Evolutionary conservation across 164 flowering plant genomes (phyloP).

Genomic region (Annona cherimola): DNA sequence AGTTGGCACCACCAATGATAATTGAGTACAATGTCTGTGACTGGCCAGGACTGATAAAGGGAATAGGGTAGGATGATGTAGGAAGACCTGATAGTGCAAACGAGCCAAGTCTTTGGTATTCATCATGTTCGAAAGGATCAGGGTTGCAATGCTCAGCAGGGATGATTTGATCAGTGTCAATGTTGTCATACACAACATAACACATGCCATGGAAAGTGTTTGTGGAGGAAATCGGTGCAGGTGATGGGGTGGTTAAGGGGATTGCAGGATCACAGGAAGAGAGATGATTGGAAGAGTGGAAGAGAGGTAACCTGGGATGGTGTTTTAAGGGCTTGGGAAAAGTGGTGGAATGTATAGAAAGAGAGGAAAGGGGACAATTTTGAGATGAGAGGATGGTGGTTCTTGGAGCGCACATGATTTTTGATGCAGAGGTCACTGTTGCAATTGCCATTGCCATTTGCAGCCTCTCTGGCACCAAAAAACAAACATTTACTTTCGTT

Average conservation of each 20-base stretch:
- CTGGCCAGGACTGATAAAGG: constrained; percentile 59
- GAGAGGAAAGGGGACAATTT: background rate
- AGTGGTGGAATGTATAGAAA: background rate
- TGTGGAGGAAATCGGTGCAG: constrained; percentile 2
- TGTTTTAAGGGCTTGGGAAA: background rate
- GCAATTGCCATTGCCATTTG: background rate
- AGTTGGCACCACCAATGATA: constrained; percentile 76
- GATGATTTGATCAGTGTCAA: constrained; percentile 97
- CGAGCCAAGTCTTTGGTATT: constrained; percentile 87
- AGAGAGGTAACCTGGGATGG: background rate
- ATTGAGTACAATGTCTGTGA: constrained; percentile 53
- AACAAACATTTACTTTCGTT: no score
- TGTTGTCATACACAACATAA: constrained; percentile 87
- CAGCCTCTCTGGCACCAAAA: background rate
- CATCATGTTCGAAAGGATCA: constrained; percentile 88
- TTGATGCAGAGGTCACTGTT: background rate
- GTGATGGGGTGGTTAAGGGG: constrained; percentile 14
- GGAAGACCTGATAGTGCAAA: constrained; percentile 84
- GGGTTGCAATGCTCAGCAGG: constrained; percentile 93
- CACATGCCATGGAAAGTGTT: constrained; percentile 69
- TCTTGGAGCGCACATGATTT: background rate
- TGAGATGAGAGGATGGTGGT: background rate
- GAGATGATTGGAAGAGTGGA: background rate
- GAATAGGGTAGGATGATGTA: constrained; percentile 37
- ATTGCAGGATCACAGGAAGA: background rate